phyloP scores from a whole-genome alignment of 208 protist species.

The Phytomonas francai region DNA sequence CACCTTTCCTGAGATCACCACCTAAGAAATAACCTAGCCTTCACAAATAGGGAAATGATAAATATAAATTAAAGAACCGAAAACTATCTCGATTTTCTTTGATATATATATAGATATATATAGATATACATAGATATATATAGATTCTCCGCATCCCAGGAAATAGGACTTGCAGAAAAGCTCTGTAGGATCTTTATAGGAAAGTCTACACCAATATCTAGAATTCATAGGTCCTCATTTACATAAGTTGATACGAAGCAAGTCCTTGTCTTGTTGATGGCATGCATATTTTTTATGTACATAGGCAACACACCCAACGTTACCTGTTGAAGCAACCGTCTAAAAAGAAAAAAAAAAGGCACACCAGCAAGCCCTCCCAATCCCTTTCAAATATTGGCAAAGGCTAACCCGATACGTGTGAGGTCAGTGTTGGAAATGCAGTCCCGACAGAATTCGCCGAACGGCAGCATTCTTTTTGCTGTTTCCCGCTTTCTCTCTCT shows the following conservation, averaged over 20 bases:
- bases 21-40: neutral
- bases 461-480: neutral
- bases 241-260: neutral
- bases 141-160: neutral
- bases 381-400: neutral
- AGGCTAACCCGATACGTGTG: neutral
- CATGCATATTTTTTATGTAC: neutral
- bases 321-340: neutral
- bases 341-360: neutral
- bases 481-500: neutral
- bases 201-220: neutral
- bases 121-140: neutral
- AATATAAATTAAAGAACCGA: slow-evolving; percentile 7
- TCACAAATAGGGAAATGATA: slow-evolving; percentile 2
- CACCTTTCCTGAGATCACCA: neutral
- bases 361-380: neutral
- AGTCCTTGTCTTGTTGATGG: neutral
- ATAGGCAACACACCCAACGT: neutral
- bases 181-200: neutral
- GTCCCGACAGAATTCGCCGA: neutral
- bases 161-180: neutral
- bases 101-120: neutral
- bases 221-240: neutral
- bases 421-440: neutral
- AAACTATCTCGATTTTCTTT: neutral